A percentile compares a stretch with the other conserved stretches of the same genome.
Conservation (phyloP, 768 basidiomycete species). For the Cystofilobasidium bisporidii region DNA sequence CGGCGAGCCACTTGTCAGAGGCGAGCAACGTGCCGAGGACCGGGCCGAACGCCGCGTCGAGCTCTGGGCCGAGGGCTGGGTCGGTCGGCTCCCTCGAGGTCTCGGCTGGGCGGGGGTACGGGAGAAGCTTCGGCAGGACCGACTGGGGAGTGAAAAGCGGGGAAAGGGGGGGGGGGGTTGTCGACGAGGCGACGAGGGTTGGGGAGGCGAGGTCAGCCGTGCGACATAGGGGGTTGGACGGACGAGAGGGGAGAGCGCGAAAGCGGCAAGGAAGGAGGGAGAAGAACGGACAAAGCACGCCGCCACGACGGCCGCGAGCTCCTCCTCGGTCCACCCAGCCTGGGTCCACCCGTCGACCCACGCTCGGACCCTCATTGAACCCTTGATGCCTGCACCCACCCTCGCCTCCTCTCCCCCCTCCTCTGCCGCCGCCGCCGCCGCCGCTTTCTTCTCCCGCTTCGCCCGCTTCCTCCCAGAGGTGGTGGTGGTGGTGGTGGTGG, state of each 20-base stretch:
- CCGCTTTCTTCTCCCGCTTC: conserved; percentile 16
- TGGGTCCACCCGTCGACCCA: conserved; percentile 37
- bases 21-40: conserved; percentile 3
- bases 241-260: background rate
- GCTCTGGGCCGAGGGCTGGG: no score
- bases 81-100: no score
- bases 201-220: background rate
- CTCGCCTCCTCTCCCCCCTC: conserved; percentile 1
- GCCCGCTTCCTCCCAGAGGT: no score
- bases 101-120: background rate
- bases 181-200: no score
- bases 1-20: conserved; percentile 11
- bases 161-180: no score
- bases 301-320: conserved; percentile 28
- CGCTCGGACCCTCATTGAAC: conserved; percentile 33
- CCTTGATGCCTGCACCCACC: background rate
- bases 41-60: conserved; percentile 1
- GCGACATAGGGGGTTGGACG: background rate
- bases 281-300: conserved; percentile 33
- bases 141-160: background rate
- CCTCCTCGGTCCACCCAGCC: conserved; percentile 27
- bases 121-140: conserved; percentile 4
- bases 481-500: conserved; percentile 22
- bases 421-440: conserved; percentile 26
- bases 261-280: background rate